Percentiles rank a stretch among this genome's conserved stretches.
These are phyloP conservation scores for Phaeosphaeriaceae sp. DNA, from an alignment of 2,329 filamentous ascomycete genomes.

Conservation along the genomic window DNA sequence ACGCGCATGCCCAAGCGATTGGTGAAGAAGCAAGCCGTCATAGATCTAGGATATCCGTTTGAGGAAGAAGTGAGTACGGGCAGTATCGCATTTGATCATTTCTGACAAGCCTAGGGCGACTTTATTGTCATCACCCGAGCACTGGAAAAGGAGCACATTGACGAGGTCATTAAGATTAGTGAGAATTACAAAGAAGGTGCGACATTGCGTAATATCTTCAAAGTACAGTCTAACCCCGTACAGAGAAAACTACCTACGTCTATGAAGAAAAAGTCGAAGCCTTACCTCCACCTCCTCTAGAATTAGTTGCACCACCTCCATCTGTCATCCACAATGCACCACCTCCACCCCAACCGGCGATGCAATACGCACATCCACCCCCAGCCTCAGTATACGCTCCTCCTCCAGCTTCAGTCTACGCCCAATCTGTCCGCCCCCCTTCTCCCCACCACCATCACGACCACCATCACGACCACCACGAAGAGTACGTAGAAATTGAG, in stretches of 20 bases:
- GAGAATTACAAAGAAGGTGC: constrained; percentile 69
- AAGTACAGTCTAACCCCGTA: background rate
- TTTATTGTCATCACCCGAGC: constrained; percentile 83
- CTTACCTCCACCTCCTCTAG: constrained; percentile 15
- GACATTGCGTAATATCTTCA: constrained; percentile 12
- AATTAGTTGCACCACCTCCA: constrained; percentile 17
- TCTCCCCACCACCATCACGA: constrained; percentile 42
- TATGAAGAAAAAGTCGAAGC: constrained; percentile 37
- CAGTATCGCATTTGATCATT: background rate
- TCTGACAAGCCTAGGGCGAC: constrained; percentile 66
- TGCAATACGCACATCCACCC: constrained; percentile 28
- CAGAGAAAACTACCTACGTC: constrained; percentile 47
- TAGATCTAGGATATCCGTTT: constrained; percentile 85
- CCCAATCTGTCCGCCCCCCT: constrained; percentile 39
- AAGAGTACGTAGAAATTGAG: constrained; percentile 50
- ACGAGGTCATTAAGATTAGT: constrained; percentile 83
- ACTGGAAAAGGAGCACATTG: constrained; percentile 87
- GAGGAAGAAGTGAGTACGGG: constrained; percentile 74
- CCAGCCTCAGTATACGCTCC: constrained; percentile 23
- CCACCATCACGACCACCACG: constrained; percentile 36
- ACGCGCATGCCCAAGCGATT: constrained; percentile 84
- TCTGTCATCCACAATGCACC: constrained; percentile 24
- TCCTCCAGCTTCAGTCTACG: constrained; percentile 38
- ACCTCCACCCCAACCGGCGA: constrained; percentile 30
- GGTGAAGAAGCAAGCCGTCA: constrained; percentile 79